Evolutionary conservation across 768 basidiomycete genomes (phyloP).

Genomic region (Hortiboletus flavorubellus): DNA sequence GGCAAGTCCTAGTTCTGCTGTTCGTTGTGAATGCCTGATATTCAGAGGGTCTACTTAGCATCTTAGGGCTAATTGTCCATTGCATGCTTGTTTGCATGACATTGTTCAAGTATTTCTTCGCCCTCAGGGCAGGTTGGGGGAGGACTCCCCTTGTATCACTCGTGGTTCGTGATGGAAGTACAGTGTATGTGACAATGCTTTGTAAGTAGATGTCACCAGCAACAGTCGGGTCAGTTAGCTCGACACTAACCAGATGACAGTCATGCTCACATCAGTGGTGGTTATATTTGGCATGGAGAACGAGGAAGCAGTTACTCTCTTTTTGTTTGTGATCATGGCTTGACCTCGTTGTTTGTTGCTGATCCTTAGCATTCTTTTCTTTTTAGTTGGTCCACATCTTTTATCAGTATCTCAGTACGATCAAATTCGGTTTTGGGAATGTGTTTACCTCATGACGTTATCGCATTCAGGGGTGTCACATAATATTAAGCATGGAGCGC

Average conservation of each 20-base stretch:
- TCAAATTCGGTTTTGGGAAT: background rate
- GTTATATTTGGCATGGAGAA: background rate
- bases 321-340: constrained; percentile 9
- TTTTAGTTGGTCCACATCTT: constrained; percentile 12
- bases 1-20: background rate
- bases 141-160: constrained; percentile 21
- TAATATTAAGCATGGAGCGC: constrained; percentile 20
- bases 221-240: background rate
- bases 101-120: constrained; percentile 16
- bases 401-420: constrained; percentile 15
- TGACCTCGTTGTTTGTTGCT: background rate
- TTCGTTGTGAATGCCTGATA: background rate
- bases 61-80: constrained; percentile 14
- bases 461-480: constrained; percentile 15
- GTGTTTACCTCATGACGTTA: background rate
- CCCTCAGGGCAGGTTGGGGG: constrained; percentile 14
- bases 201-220: constrained; percentile 7
- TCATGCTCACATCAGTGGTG: background rate
- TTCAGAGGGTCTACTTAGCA: background rate
- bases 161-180: constrained; percentile 16
- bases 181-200: constrained; percentile 2
- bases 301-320: background rate
- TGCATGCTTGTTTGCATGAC: constrained; percentile 16
- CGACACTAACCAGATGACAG: background rate
- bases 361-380: background rate